phyloP scores from a whole-genome alignment of 2,329 filamentous ascomycete genomes.

The Sporothrix curviconia region DNA sequence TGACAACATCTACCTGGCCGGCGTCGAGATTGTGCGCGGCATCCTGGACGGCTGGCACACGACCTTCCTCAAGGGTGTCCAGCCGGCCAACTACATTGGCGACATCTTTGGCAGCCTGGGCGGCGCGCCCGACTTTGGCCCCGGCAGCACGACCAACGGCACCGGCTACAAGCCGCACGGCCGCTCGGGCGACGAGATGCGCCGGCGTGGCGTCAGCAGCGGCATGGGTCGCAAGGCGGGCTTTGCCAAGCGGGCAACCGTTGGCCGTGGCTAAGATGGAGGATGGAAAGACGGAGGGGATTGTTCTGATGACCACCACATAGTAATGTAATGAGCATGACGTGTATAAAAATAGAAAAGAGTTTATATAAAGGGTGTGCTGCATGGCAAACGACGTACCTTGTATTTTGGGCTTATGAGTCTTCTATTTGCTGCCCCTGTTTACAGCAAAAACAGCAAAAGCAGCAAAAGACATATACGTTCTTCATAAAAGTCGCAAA shows the following conservation, averaged over 20 bases:
- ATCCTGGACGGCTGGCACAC: constrained; percentile 56
- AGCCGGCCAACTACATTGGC: constrained; percentile 59
- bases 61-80: constrained; percentile 51
- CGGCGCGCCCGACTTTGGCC: constrained; percentile 59
- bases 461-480: too few species aligned
- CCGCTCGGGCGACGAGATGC: constrained; percentile 18
- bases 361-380: too few species aligned
- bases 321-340: constrained; percentile 1
- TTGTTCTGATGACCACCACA: not conserved
- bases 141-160: constrained; percentile 39
- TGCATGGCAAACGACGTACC: too few species aligned
- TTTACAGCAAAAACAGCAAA: too few species aligned
- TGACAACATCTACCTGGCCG: constrained; percentile 60
- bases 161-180: constrained; percentile 25
- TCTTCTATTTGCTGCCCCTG: too few species aligned
- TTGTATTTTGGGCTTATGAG: too few species aligned
- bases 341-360: not conserved
- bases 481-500: too few species aligned
- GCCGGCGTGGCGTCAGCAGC: constrained; percentile 8
- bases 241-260: constrained; percentile 6
- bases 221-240: constrained; percentile 13
- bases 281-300: too few species aligned
- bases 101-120: constrained; percentile 66
- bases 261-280: constrained; percentile 1
- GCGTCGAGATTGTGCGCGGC: constrained; percentile 57